Evolutionary conservation across 202 grass and related monocot species (phyloP), one percentile per base, ranked within the genome.

Genomic region (Schoenoplectus tabernaemontani): DNA sequence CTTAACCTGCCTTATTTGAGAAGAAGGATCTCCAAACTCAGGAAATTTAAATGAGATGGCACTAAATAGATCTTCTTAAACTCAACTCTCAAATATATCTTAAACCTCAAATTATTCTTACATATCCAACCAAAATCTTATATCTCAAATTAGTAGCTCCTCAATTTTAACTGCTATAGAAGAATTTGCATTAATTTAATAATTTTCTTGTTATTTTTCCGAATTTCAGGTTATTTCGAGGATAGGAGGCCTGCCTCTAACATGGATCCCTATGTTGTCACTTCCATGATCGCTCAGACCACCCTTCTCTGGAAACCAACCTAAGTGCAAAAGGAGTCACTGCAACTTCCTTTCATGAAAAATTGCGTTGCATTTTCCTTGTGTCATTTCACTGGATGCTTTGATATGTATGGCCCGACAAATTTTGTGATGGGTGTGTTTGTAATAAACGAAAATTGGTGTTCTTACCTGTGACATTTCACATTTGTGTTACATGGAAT

Each of bases 231-330:
- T 77, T 97, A 97, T 82, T 91, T 97, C 64, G 93, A 97, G 68
- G 90, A 93, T 81, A 83, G 93, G 78, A 97, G 90, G 88, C 93
- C 90, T 16, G 90, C 93, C 2, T 93, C 90, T 53, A 97, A 97
- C 86, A 97, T 97, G 93, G 93, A 97, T 82, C 93, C 93, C 24
- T 97, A 97, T 66, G 86, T 93, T 67, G 93, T 97, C 74, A 89
- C 90, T 86, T 78, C 83, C 81, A 93, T 93, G 93, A 91, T 97
- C 46, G 85, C 93, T 19, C 87, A 93, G 74, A 97, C 93, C 63
- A 91, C 93, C 1, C 20, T 97, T 71, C 86, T 97, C 33, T 85
- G 50, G 78, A 88, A 93, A 30, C 53, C 44, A 22, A 90, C 84
- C 38, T 88, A 79, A 85, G 1, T 2, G 44, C 41, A 53, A 41